phyloP scores from a whole-genome alignment of 768 basidiomycete genomes.

The Tricholoma bakamatsutake region DNA sequence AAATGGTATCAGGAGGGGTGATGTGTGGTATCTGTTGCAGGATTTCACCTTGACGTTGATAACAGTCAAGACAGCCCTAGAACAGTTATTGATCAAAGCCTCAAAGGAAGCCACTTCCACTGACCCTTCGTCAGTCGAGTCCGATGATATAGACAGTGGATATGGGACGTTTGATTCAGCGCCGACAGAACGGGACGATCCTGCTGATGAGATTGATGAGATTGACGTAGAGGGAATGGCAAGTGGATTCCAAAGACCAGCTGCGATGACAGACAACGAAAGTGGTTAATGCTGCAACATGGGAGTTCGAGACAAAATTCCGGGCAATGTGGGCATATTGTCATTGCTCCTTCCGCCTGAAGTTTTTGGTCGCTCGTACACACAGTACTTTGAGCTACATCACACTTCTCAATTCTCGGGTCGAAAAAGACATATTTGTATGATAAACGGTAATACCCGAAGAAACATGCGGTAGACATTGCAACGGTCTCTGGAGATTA shows the following conservation, averaged over 20 bases:
- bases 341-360: not conserved
- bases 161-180: slow-evolving; percentile 14
- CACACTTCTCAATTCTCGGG: not conserved
- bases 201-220: slow-evolving; percentile 3
- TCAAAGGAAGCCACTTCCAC: slow-evolving; percentile 11
- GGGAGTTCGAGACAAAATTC: slow-evolving; percentile 56
- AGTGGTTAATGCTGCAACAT: slow-evolving; percentile 35
- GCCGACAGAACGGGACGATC: too few species aligned
- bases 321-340: slow-evolving; percentile 54
- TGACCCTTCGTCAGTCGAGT: slow-evolving; percentile 7
- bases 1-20: slow-evolving; percentile 55
- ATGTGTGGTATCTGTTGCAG: slow-evolving; percentile 60
- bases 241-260: slow-evolving; percentile 24
- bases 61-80: slow-evolving; percentile 43
- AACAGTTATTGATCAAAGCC: slow-evolving; percentile 34
- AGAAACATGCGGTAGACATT: not conserved
- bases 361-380: not conserved
- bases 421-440: not conserved
- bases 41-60: slow-evolving; percentile 49
- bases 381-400: not conserved
- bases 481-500: not conserved
- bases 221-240: slow-evolving; percentile 15
- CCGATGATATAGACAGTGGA: slow-evolving; percentile 18
- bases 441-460: not conserved
- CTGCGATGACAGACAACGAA: slow-evolving; percentile 39